A percentile compares a stretch with the other conserved stretches of the same genome.
phyloP scores from a whole-genome alignment of 331 rosid species.

The Quercus tomentella region DNA sequence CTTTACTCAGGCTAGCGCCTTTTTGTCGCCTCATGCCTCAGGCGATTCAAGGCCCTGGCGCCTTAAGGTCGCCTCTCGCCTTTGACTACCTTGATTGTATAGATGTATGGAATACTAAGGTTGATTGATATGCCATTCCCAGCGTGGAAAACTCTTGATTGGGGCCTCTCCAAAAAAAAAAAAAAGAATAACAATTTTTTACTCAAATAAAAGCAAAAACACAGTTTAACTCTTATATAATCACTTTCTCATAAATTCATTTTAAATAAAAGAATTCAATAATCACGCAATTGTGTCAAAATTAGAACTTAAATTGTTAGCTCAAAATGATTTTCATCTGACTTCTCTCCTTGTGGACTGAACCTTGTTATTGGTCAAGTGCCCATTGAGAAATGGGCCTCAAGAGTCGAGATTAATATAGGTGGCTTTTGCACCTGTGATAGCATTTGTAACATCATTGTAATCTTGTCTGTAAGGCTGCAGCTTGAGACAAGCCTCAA shows the following conservation, averaged over 20 bases:
- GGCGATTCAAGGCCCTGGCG: no score
- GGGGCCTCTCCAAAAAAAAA: no score
- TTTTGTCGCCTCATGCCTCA: no score
- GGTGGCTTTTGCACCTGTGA: background rate
- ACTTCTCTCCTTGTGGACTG: background rate
- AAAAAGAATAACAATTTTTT: accelerated
- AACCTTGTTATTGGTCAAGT: background rate
- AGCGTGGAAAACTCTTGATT: no score
- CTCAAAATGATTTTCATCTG: background rate
- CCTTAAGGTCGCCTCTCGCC: no score
- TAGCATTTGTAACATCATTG: background rate
- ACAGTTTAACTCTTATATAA: no score
- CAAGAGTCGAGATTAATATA: background rate
- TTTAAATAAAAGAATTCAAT: background rate
- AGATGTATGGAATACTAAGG: no score
- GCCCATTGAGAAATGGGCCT: background rate
- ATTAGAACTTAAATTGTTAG: background rate
- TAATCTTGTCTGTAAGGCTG: background rate
- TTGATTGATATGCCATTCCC: no score
- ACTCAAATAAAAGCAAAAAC: no score
- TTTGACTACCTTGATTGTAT: no score
- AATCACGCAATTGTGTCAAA: background rate
- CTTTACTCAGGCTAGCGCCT: no score
- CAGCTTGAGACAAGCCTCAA: background rate
- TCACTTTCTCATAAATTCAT: background rate